These are phyloP conservation scores for Lotus japonicus DNA, from an alignment of 306 rosid species.

Conservation along the genomic window DNA sequence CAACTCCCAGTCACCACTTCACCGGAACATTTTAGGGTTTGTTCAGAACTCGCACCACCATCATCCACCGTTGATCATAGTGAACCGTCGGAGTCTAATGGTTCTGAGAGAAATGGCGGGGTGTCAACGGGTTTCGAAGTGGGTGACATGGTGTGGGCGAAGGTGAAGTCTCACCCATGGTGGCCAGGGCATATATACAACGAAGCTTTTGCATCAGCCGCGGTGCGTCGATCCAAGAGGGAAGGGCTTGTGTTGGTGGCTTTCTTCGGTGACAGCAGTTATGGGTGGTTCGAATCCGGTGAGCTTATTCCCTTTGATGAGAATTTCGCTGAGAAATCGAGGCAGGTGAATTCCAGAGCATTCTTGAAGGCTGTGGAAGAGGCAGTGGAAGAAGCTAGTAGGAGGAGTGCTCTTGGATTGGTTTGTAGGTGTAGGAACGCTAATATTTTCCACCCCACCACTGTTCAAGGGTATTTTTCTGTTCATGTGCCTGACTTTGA, in stretches of 20 bases:
- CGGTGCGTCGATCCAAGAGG: slow-evolving; percentile 58
- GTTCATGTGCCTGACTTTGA: slow-evolving; percentile 80
- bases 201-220: slow-evolving; percentile 57
- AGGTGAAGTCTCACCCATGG: slow-evolving; percentile 98
- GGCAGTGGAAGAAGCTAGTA: slow-evolving; percentile 73
- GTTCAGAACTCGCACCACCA: slow-evolving; percentile 14
- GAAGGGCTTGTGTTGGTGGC: slow-evolving; percentile 82
- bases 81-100: slow-evolving; percentile 47
- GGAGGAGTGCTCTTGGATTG: slow-evolving; percentile 65
- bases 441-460: slow-evolving; percentile 40
- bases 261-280: slow-evolving; percentile 91
- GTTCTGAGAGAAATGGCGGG: slow-evolving; percentile 47
- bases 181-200: slow-evolving; percentile 92
- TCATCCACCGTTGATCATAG: background rate
- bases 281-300: slow-evolving; percentile 86
- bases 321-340: slow-evolving; percentile 69
- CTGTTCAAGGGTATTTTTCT: slow-evolving; percentile 53
- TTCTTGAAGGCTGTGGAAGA: slow-evolving; percentile 86
- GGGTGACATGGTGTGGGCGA: slow-evolving; percentile 96
- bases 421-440: slow-evolving; percentile 67
- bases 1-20: slow-evolving; percentile 15
- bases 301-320: slow-evolving; percentile 70
- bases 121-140: slow-evolving; percentile 35
- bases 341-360: slow-evolving; percentile 45
- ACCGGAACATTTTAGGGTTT: slow-evolving; percentile 28